Base-by-base conservation (phyloP, 306 rosid genomes). In the Rubus parviflorus region DNA sequence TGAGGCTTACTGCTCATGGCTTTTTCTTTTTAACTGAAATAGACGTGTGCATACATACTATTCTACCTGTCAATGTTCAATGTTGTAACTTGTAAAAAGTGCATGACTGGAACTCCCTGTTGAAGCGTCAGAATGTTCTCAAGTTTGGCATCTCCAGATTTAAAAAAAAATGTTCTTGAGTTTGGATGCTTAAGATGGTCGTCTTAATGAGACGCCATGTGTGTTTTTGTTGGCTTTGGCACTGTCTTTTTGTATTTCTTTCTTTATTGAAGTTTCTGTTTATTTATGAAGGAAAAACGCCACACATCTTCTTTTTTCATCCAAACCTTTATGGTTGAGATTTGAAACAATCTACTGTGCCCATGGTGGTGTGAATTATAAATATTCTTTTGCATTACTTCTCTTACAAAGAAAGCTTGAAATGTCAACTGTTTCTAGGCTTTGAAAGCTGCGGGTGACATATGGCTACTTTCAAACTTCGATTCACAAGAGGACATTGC, bases 401-500 rank as follows among this genome's bases (percentile, higher is more conserved):
- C 25, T 77, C 53, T 30, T 77, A 68, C 74, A 75, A 47, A 78
- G 17, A 61, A 75, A 72, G 68, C 72, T 82, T 72, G 47, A 17
- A 46, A 60, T 73, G 45, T 68, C 47, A 16, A 83, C 53, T 64
- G 1, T 82, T 75, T 75, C 15, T 60, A 92, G 97, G 88, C 68
- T 81, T 82, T 92, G 80, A 92, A 92, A 87, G 92, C 84, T 75
- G 84, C 92, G 12, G 90, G 97, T 77, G 93, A 89, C 81, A 86
- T 95, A 61, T 95, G 97, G 99, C 89, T 95, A 54, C 90, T 90
- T 41, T 90, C 97, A 53, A 92, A 90, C 93, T 89, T 90, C 25
- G 97, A 89, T 82, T 90, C 98, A 51, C 98, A 90, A 78, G 98
- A 92, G 88, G 97, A 92, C 79, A 90, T 90, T 56, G 97, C 97